Evolutionary conservation across 129 eudicot genomes (phyloP).

Genomic region (Centrapalus pauciflorus): DNA sequence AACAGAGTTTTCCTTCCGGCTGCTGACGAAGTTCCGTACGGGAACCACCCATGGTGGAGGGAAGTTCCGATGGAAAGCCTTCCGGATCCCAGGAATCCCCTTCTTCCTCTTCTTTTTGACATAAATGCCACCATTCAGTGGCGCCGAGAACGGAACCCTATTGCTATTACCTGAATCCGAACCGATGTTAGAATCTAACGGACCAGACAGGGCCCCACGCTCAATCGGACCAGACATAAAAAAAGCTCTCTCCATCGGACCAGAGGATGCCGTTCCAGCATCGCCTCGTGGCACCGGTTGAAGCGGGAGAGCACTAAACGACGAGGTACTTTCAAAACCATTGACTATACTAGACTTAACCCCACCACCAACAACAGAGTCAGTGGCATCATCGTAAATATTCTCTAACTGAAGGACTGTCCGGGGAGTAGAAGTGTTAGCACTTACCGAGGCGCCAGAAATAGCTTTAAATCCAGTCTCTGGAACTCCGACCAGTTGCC

Average conservation of each 20-base stretch:
- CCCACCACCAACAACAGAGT: constrained; percentile 34
- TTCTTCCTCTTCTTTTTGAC: constrained; percentile 62
- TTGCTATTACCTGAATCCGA: constrained; percentile 16
- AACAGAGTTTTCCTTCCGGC: constrained; percentile 21
- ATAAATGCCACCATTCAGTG: constrained; percentile 52
- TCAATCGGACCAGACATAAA: constrained; percentile 97
- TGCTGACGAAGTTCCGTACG: constrained; percentile 43
- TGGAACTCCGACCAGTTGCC: constrained; percentile 26
- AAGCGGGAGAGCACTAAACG: constrained; percentile 65
- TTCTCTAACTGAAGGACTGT: constrained; percentile 57
- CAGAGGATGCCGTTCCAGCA: constrained; percentile 37
- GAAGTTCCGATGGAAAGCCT: constrained; percentile 60
- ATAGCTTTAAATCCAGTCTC: constrained; percentile 73
- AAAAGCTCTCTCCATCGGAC: constrained; percentile 56
- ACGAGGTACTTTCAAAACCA: constrained; percentile 90
- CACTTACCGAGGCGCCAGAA: constrained; percentile 92
- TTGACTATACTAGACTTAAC: constrained; percentile 42
- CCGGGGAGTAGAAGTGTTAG: constrained; percentile 77
- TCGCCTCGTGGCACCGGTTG: constrained; percentile 69
- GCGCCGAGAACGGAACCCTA: constrained; percentile 77
- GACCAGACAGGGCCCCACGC: constrained; percentile 90
- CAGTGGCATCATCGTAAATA: constrained; percentile 47
- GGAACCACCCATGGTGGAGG: constrained; percentile 86
- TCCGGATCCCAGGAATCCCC: constrained; percentile 58
- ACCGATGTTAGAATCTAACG: constrained; percentile 40